Percentiles rank a stretch among this genome's conserved stretches.
Evolutionary conservation across 345 rosid genomes (phyloP).

Genomic region (Mercurialis annua): DNA sequence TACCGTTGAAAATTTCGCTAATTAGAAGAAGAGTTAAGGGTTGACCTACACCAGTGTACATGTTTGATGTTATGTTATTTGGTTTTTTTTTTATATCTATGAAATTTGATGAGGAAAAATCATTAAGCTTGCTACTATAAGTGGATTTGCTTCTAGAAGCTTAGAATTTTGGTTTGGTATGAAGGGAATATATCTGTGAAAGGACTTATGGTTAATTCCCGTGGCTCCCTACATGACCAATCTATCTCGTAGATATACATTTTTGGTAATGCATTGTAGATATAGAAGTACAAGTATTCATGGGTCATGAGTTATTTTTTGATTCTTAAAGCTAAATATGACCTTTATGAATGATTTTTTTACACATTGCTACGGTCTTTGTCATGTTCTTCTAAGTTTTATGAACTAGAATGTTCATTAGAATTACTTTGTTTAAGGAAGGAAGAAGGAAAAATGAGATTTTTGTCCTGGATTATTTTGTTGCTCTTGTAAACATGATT

Average conservation of each 20-base stretch:
- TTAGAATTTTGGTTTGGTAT: not conserved
- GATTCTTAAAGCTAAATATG: not conserved
- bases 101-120: not conserved
- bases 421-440: not conserved
- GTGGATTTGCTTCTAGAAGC: not conserved
- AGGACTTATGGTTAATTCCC: not conserved
- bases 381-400: not conserved
- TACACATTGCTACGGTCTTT: not conserved
- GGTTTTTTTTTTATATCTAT: not conserved
- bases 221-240: not conserved
- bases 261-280: not conserved
- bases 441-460: not conserved
- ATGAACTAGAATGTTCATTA: not conserved
- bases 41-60: not conserved
- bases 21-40: constrained; percentile 10
- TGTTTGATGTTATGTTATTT: not conserved
- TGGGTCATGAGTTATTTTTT: not conserved
- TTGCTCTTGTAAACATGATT: not conserved
- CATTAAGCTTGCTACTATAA: too few relatives aligned
- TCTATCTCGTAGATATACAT: not conserved
- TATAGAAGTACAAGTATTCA: not conserved
- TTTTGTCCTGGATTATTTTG: not conserved
- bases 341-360: not conserved
- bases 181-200: not conserved
- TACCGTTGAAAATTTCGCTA: constrained; percentile 2